Percentiles rank a stretch among this genome's conserved stretches.
phyloP scores from a whole-genome alignment of 2,329 filamentous ascomycete genomes.

The Neonectria punicea region DNA sequence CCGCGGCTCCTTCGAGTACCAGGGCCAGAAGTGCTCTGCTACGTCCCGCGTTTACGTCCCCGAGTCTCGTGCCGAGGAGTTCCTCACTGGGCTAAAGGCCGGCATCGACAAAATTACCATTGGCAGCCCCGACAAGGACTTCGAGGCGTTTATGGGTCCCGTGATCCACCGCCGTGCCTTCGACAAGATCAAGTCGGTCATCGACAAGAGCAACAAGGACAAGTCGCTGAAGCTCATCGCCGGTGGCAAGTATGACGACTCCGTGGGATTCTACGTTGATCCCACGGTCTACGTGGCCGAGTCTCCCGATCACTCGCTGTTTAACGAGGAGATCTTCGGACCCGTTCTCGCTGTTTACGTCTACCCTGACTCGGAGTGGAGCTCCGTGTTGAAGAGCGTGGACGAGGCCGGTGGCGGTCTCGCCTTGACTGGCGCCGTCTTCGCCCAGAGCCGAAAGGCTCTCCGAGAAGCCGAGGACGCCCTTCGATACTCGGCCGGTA shows the following conservation, averaged over 20 bases:
- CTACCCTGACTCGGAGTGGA: slow-evolving; percentile 73
- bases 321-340: slow-evolving; percentile 84
- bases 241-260: slow-evolving; percentile 81
- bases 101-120: no score
- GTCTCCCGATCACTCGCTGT: slow-evolving; percentile 77
- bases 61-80: no score
- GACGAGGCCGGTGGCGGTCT: slow-evolving; percentile 56
- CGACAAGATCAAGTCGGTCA: no score
- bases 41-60: no score
- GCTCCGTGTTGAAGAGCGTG: slow-evolving; percentile 48
- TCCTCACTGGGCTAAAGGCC: no score
- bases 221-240: no score
- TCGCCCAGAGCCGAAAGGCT: slow-evolving; percentile 59
- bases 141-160: no score
- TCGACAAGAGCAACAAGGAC: no score
- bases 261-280: slow-evolving; percentile 83
- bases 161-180: no score
- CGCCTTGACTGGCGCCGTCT: slow-evolving; percentile 60
- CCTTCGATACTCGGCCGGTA: slow-evolving; percentile 65
- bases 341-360: slow-evolving; percentile 79
- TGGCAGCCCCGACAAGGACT: no score
- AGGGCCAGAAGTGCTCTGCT: no score
- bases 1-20: no score
- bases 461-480: slow-evolving; percentile 61
- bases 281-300: slow-evolving; percentile 83